Evolutionary conservation across 108 stramenopile genomes (phyloP).

Genomic region (Cyclostephanos tholiformis): DNA sequence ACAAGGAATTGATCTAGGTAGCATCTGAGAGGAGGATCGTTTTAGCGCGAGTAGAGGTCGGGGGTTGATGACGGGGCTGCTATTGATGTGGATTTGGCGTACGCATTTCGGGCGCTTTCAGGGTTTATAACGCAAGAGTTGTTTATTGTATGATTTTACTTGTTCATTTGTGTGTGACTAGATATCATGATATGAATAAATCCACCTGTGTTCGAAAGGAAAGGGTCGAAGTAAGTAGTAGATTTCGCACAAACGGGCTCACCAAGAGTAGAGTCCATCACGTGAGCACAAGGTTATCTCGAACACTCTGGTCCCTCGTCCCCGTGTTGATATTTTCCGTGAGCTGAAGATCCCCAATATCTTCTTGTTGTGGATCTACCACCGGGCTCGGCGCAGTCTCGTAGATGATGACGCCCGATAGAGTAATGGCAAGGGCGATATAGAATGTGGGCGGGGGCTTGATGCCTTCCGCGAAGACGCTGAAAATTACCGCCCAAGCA

Average conservation of each 20-base stretch:
- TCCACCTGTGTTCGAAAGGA: no score
- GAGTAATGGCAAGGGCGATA: constrained; percentile 71
- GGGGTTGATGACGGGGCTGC: constrained; percentile 4
- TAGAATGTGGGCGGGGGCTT: constrained; percentile 82
- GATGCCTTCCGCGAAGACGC: constrained; percentile 76
- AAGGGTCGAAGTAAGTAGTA: no score
- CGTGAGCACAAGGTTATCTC: constrained; percentile 8
- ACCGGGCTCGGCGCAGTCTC: constrained; percentile 85
- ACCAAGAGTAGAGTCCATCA: background rate
- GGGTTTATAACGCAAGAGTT: no score
- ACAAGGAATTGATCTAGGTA: constrained; percentile 5
- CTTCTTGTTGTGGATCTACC: constrained; percentile 3
- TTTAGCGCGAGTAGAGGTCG: background rate
- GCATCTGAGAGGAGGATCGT: background rate
- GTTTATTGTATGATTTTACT: background rate
- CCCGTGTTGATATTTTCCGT: constrained; percentile 8
- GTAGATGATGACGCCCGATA: constrained; percentile 93
- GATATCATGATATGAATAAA: no score
- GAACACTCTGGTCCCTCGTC: constrained; percentile 1
- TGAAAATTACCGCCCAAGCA: constrained; percentile 89
- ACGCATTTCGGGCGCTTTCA: background rate
- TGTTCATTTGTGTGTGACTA: no score
- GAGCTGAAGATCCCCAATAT: constrained; percentile 29
- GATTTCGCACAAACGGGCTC: no score
- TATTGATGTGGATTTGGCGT: background rate